Evolutionary conservation across 1,284 basidiomycete species (phyloP).

Genomic region (Ustilago xerochloae): DNA sequence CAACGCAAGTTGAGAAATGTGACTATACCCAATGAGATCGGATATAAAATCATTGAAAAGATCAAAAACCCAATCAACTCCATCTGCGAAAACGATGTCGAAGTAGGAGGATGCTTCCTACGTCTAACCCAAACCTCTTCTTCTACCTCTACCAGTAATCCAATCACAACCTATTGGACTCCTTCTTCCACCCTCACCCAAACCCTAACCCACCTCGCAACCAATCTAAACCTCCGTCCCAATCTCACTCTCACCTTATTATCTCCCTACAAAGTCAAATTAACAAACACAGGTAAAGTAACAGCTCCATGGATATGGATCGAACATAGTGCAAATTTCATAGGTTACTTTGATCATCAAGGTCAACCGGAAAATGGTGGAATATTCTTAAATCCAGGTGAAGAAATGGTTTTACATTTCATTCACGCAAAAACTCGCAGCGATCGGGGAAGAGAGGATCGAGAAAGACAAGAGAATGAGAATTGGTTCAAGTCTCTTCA

Average conservation of each 20-base stretch:
- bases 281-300: constrained; percentile 16
- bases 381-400: constrained; percentile 26
- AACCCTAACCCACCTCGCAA: not conserved
- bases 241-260: not conserved
- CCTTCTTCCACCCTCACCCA: not conserved
- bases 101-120: constrained; percentile 6
- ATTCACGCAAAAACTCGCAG: not conserved
- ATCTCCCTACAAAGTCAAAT: not conserved
- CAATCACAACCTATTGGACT: constrained; percentile 2
- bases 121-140: constrained; percentile 3
- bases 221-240: not conserved
- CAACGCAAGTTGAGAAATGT: not conserved
- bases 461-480: not conserved
- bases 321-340: constrained; percentile 73
- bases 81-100: not conserved
- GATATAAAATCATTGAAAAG: not conserved
- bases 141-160: not conserved
- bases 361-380: constrained; percentile 19
- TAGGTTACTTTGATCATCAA: constrained; percentile 71
- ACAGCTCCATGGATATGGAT: constrained; percentile 71
- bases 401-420: constrained; percentile 1
- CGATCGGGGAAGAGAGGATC: not conserved
- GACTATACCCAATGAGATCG: not conserved
- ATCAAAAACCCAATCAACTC: not conserved
- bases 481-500: not conserved